These are phyloP conservation scores for Leccinum subrobustum DNA, from an alignment of 1,284 basidiomycete genomes.

Conservation along the genomic window DNA sequence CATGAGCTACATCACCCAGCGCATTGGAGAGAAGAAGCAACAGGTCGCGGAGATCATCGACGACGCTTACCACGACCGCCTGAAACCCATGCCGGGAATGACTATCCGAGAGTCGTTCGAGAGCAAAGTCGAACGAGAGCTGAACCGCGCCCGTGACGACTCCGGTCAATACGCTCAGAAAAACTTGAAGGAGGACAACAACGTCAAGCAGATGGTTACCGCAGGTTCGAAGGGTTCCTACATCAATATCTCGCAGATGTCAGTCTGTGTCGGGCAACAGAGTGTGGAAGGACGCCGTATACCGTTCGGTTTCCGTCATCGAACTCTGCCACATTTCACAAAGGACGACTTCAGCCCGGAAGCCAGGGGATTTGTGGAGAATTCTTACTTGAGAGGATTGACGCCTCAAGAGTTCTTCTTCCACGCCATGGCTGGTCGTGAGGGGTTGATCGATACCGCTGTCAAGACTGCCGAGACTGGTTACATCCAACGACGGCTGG, in stretches of 20 bases:
- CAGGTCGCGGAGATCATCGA: constrained; percentile 74
- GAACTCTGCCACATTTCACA: constrained; percentile 95
- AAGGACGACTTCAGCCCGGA: constrained; percentile 99
- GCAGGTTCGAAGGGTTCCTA: constrained; percentile 98
- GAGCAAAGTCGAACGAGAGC: constrained; percentile 85
- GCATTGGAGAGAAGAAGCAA: constrained; percentile 81
- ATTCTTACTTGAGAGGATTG: constrained; percentile 96
- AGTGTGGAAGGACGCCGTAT: constrained; percentile 98
- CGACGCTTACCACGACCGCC: constrained; percentile 77
- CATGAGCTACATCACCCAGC: constrained; percentile 84
- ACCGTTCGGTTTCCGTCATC: constrained; percentile 97
- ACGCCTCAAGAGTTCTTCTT: constrained; percentile 99
- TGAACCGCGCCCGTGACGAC: constrained; percentile 95
- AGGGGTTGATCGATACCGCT: constrained; percentile 98
- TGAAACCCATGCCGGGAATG: constrained; percentile 94
- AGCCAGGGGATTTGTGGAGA: constrained; percentile 98
- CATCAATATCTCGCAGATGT: constrained; percentile 99
- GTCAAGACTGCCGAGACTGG: constrained; percentile 99
- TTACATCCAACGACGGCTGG: constrained; percentile 97
- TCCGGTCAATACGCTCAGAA: constrained; percentile 96
- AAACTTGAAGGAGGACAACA: constrained; percentile 97
- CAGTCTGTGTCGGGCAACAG: constrained; percentile 98
- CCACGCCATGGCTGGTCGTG: constrained; percentile 99
- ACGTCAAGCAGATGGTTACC: constrained; percentile 99
- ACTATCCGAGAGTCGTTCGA: constrained; percentile 99